Conservation (phyloP, 1,139 yeast genomes). For the Geotrichum phurueaensis region DNA sequence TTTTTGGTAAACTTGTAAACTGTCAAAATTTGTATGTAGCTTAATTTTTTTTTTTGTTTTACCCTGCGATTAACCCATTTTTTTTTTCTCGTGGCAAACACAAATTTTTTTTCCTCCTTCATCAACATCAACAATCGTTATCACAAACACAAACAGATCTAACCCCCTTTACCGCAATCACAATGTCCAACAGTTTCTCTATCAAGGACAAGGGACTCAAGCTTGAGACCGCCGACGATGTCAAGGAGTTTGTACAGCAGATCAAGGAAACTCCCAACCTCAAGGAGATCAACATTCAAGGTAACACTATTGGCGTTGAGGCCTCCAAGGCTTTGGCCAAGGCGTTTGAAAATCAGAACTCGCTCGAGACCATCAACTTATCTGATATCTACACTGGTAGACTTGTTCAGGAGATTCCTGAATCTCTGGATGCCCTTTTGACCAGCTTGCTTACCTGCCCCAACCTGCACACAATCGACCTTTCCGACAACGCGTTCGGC, state of each 20-base stretch:
- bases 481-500: conserved; percentile 96
- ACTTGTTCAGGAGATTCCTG: conserved; percentile 89
- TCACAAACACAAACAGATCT: not conserved
- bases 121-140: not conserved
- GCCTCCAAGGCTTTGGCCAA: conserved; percentile 72
- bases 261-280: conserved; percentile 42
- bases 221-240: conserved; percentile 64
- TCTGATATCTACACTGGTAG: conserved; percentile 95
- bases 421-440: conserved; percentile 63
- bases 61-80: not conserved
- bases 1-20: conserved; percentile 6
- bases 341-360: conserved; percentile 41
- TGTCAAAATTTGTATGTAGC: not conserved
- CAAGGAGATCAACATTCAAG: conserved; percentile 70
- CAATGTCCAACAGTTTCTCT: conserved; percentile 37
- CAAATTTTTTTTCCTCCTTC: not conserved
- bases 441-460: conserved; percentile 67
- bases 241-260: conserved; percentile 56
- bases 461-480: conserved; percentile 64
- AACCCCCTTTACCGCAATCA: not conserved
- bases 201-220: conserved; percentile 73
- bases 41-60: not conserved
- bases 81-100: not conserved
- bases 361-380: conserved; percentile 61
- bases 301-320: conserved; percentile 90